Conservation (phyloP, 345 rosid species). For the Moricandia moricandioides region DNA sequence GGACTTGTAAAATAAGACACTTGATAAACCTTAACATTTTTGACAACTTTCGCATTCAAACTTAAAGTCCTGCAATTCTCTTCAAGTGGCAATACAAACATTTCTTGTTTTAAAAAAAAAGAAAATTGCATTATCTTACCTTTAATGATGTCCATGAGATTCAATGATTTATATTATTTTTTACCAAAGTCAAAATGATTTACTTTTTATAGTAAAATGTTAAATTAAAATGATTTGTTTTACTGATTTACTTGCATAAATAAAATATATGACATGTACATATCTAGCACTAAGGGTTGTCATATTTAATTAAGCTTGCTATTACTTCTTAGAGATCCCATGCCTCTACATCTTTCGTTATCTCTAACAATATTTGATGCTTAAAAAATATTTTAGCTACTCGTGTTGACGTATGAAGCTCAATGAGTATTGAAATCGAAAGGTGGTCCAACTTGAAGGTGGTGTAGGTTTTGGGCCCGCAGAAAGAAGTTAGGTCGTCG, state of each 20-base stretch:
- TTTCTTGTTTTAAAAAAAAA: too few species aligned
- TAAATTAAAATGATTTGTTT: too few species aligned
- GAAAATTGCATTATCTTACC: background rate
- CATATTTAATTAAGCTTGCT: background rate
- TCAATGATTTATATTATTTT: background rate
- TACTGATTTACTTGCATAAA: too few species aligned
- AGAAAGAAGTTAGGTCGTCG: slow-evolving; percentile 31
- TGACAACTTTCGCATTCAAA: background rate
- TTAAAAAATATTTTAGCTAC: background rate
- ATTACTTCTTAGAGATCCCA: too few species aligned
- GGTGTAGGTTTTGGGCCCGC: slow-evolving; percentile 30
- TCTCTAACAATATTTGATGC: background rate
- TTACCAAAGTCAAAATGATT: background rate
- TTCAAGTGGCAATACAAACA: background rate
- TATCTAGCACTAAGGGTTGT: background rate
- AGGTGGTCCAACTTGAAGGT: slow-evolving; percentile 35
- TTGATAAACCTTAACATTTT: too few species aligned
- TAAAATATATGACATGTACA: background rate
- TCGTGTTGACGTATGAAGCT: slow-evolving; percentile 18
- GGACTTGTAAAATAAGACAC: too few species aligned
- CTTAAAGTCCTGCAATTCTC: background rate
- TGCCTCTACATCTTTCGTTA: background rate
- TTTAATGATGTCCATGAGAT: background rate
- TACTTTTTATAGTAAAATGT: too few species aligned
- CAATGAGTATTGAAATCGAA: slow-evolving; percentile 19